Evolutionary conservation across 2,329 filamentous ascomycete genomes (phyloP), one percentile per base, ranked within the genome.

Genomic region (Cytospora paraplurivora): DNA sequence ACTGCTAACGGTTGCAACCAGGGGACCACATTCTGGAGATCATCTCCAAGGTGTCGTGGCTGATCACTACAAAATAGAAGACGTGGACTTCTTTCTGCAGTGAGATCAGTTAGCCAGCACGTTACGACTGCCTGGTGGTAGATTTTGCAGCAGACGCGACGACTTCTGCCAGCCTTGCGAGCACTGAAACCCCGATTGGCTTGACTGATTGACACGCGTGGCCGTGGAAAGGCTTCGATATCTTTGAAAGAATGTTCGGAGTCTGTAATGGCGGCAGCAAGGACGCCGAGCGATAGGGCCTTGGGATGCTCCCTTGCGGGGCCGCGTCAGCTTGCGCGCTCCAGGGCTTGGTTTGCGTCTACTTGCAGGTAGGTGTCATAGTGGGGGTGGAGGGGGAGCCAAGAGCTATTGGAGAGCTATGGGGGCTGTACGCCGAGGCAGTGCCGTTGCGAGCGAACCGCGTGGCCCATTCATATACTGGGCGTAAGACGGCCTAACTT

Each of bases 71-170:
- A 72, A 71, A 59, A 68, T 66, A 33, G 88, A 92, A 71, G 90
- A 93, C 70, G 85, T 89, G 61, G 86, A 87, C 69, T 85, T 87
- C 66, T 79, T 85, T 66, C 11, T 79, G 76, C 72, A 77, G 73
- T 57, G 77, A 53, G 71, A 73, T 56, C 68, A 69, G 66, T 71
- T 69, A 72, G 21, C 54, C 50, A 38, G 51, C 37, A 21, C 37
- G 33, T 17, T 38, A 38, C 19, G 10, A 55, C 27, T 34, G 19
- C 44, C 44, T 47, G 49, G 38, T n/a, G 8, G 34, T n/a, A 44
- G 32, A 8, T 38, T 33, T 37, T 54, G 64, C 47, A 55, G 21
- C 33, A 32, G 54, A 47, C 54, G 50, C 53, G 49, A 44, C 55
- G 37, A 19, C 44, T 44, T 47, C 11, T n/a, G 35, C 21, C 37